A percentile compares a stretch with the other conserved stretches of the same genome.
These are phyloP conservation scores for Citrus trifoliata DNA, from an alignment of 345 rosid genomes.

Conservation along the genomic window DNA sequence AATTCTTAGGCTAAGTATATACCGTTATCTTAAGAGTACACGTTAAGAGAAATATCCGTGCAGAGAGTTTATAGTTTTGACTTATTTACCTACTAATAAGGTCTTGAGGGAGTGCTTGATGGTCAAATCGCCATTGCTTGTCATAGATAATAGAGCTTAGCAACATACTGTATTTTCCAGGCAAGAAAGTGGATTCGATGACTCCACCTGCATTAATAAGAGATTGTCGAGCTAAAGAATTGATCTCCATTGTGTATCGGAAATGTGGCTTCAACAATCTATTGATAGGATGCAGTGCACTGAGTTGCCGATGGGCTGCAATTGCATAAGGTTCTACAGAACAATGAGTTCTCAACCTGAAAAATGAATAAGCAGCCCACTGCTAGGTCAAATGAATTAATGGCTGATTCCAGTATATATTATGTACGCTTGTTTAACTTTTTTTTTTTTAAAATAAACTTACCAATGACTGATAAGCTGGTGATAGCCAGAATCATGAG, in stretches of 20 bases:
- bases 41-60: not conserved
- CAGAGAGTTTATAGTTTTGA: not conserved
- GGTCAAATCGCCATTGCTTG: slow-evolving; percentile 52
- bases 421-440: too few species aligned
- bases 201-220: slow-evolving; percentile 55
- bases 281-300: slow-evolving; percentile 69
- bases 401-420: too few species aligned
- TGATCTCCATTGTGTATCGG: slow-evolving; percentile 76
- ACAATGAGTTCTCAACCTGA: slow-evolving; percentile 73
- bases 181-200: slow-evolving; percentile 57
- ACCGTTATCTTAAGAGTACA: not conserved
- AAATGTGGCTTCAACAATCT: slow-evolving; percentile 65
- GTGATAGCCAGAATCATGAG: slow-evolving; percentile 73
- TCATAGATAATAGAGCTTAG: slow-evolving; percentile 55
- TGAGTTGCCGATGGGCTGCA: slow-evolving; percentile 67
- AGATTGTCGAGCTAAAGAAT: slow-evolving; percentile 60
- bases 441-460: too few species aligned
- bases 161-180: slow-evolving; percentile 50
- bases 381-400: too few species aligned
- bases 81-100: slow-evolving; percentile 21
- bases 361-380: not conserved
- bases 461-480: slow-evolving; percentile 84
- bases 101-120: slow-evolving; percentile 52
- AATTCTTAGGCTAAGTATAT: not conserved
- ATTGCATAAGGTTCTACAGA: slow-evolving; percentile 68